Evolutionary conservation across 495 filamentous ascomycete genomes (phyloP), one percentile per base, ranked within the genome.

Genomic region (Letharia lupina): DNA sequence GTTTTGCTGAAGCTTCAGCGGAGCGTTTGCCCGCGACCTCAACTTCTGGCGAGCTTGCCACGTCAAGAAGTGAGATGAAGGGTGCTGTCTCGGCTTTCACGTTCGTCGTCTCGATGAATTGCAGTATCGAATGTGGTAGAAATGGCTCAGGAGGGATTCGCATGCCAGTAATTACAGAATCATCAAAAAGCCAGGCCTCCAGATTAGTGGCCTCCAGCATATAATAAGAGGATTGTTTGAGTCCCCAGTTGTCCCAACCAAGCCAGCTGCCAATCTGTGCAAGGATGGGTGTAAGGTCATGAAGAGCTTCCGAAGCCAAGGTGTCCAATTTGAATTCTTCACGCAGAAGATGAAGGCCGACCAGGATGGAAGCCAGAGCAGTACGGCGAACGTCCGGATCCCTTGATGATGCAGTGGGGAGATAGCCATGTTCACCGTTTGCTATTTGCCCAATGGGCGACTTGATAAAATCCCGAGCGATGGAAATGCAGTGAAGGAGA

Each of bases 251-350:
- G 18, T 77, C 68, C 91, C 93, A 96, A 10, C 87, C 84, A n/a
- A 98, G 75, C 91, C 92, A 98, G 64, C 80, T 79, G 8, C 88
- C 85, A 65, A 98, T 77, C 70, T 96, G 93, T 37, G 88, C 87
- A 20, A 98, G 77, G 3, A 96, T 70, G 7, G 87, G 84, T 44
- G 84, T 83, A 56, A 96, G 75, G 65, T 84, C 81, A 57, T 79
- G 79, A 12, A 81, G 79, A 61, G 80, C 77, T 65, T 88, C 82
- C 0, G 80, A 78, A 33, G 84, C 78, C 28, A 86, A 81, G 39
- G 85, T 84, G 59, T 90, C 86, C 8, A 98, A 84, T 72, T 95
- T 97, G 68, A 89, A 84, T 70, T 98, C 94, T 73, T 98, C 93
- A 3, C 88, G 80, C 6, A 96, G 74, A 10, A 98, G 81, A 74